Conservation (phyloP, 441 rosid species). For the Arabidopsis lyrata region DNA sequence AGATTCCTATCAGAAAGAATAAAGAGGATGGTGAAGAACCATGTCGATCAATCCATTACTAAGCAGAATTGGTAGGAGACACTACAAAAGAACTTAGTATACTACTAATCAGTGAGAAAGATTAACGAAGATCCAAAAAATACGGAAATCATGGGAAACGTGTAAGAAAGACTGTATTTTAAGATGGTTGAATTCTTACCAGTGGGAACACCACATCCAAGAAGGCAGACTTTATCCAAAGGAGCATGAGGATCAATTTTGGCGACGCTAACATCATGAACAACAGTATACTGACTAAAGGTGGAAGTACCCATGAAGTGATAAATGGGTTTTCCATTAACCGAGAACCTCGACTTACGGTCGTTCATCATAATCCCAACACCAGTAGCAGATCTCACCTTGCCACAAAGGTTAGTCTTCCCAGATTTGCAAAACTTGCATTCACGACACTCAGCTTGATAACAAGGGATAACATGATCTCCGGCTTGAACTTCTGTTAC, state of each 20-base stretch:
- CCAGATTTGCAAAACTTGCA: conserved; percentile 98
- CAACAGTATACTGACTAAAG: conserved; percentile 59
- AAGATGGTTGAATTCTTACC: conserved; percentile 50
- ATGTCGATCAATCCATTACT: background rate
- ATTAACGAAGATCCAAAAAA: too few relatives aligned
- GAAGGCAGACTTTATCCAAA: conserved; percentile 94
- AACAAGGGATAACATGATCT: conserved; percentile 96
- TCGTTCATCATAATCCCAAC: conserved; percentile 96
- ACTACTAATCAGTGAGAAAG: too few relatives aligned
- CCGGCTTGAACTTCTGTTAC: conserved; percentile 92
- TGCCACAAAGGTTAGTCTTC: conserved; percentile 95
- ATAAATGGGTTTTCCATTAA: conserved; percentile 83
- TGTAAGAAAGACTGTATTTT: background rate
- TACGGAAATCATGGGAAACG: background rate
- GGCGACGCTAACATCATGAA: conserved; percentile 91
- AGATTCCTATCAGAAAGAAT: background rate
- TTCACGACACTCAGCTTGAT: conserved; percentile 96
- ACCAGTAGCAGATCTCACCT: conserved; percentile 91
- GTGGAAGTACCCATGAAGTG: conserved; percentile 99
- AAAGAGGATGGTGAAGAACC: background rate
- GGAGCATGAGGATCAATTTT: conserved; percentile 93
- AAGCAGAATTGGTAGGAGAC: background rate
- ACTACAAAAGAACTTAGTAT: too few relatives aligned
- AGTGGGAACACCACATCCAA: conserved; percentile 98
- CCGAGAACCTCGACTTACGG: conserved; percentile 79